Conservation (phyloP, 768 basidiomycete genomes). For the Tephrocybe sp. region DNA sequence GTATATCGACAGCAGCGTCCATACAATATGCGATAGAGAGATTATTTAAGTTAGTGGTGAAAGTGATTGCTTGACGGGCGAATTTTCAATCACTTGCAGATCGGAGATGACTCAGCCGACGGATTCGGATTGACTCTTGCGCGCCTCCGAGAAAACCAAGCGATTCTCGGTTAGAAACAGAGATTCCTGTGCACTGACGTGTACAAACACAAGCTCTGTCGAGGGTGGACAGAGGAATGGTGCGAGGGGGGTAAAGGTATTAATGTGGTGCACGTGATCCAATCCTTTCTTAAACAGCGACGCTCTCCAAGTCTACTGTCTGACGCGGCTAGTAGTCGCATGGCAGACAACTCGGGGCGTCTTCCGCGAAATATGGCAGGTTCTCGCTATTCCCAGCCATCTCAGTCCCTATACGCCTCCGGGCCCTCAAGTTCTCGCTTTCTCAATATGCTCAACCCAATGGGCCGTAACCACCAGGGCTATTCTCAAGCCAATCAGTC, state of each 20-base stretch:
- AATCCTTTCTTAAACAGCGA: slow-evolving; percentile 13
- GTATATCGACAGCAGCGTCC: slow-evolving; percentile 12
- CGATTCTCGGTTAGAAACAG: no score
- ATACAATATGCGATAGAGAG: slow-evolving; percentile 2
- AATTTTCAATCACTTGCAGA: not conserved
- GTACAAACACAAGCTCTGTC: not conserved
- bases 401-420: slow-evolving; percentile 34
- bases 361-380: slow-evolving; percentile 26
- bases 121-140: not conserved
- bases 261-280: slow-evolving; percentile 14
- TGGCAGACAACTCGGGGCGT: slow-evolving; percentile 24
- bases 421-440: slow-evolving; percentile 65
- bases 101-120: slow-evolving; percentile 2
- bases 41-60: not conserved
- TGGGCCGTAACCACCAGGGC: slow-evolving; percentile 69
- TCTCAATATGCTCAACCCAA: slow-evolving; percentile 80
- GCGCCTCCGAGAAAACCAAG: no score
- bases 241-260: no score
- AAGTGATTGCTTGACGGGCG: not conserved
- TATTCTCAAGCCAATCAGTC: slow-evolving; percentile 75
- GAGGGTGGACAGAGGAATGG: no score
- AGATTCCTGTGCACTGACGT: no score
- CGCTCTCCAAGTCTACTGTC: slow-evolving; percentile 5
- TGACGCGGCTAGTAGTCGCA: slow-evolving; percentile 19
- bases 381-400: slow-evolving; percentile 32